Evolutionary conservation across 305 asterid genomes (phyloP), one percentile per base, ranked within the genome.

Genomic region (Rubia balearica): DNA sequence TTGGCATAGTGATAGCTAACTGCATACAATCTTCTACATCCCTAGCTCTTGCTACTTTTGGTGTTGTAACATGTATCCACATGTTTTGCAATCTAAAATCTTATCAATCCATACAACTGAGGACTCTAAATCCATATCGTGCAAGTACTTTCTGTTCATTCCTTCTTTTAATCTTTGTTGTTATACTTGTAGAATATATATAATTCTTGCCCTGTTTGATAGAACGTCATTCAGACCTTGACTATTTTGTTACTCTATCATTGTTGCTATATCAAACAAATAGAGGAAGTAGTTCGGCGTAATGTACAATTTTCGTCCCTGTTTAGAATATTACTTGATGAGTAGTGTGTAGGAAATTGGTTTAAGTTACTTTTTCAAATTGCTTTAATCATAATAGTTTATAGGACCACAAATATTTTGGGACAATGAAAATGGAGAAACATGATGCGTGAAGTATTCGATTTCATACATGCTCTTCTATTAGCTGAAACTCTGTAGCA

Each of bases 11-110:
- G 49, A 56, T 93, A 73, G 96, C 96, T 68, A 90, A 82, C 77
- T 82, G 78, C 71, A 83, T 86, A 66, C 96, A 87, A 71, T 88
- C 97, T 85, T 93, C 98, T 62, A 89, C 91, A 1, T 82, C 95
- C 75, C 90, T 90, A 65, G 86, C 95, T 74, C 96, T 92, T 74
- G 89, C 91, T 78, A 84, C 92, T 48, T 92, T 92, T 78, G 95
- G 90, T 68, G 86, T 84, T 53, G 72, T 92, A 63, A 86, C 96
- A 81, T 86, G 97, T 90, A 77, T 90, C 83, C 98, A 93, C 92
- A 87, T 93, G 98, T 93, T 85, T 85, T 90, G 97, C 91, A 93
- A 93, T 83, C 89, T 93, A 78, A 90, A 90, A 83, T 93, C 96
- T 67, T 93, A 93, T 80, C 98, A 93, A 68, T 87, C 97, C 81